Base-by-base conservation (phyloP, 192 early-diverging fungal genomes). In the Linnemannia exigua region DNA sequence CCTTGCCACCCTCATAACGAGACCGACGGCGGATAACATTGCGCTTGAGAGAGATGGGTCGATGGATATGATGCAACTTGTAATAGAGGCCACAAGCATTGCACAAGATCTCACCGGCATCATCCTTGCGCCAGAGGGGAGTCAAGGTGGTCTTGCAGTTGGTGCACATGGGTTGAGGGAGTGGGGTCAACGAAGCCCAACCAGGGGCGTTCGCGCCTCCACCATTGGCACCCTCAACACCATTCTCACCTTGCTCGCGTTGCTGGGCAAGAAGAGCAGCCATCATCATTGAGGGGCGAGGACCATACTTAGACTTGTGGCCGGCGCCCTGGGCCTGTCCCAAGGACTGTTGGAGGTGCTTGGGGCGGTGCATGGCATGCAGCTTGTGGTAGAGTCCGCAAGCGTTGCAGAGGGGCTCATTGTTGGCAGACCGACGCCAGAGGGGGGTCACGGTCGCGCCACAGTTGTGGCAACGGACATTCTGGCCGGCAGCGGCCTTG, bases 361-460 rank as follows among this genome's bases (percentile, higher is more conserved):
- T 80, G 69, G 84, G 84, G 2, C 84, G 84, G 37, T 86, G 84
- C 74, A 68, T 77, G 17, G 84, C 84, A 69, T 86, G 84, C 31
- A 86, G 38, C 66, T 86, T 86, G 74, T 79, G 78, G 66, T 97
- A 99, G 31, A 99, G 90, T 3, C 98, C 98, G 80, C 98, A 99
- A 12, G 98, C 98, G 80, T 99, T 99, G 89, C 98, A 99, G 35
- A 99, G 90, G 7, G 95, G 89, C 76, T 96, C 93, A 66, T 97
- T 97, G 73, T 95, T 92, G n/a, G 90, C 90, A 41, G 95, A 94
- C 25, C 97, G 90, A 38, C 98, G 93, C 98, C 98, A 99, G 20
- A 99, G 90, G 4, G 97, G 94, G 20, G 98, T 99, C 14, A 94
- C 95, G 6, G 95, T 99, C 1, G 93, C 94, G 11, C 91, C 91